These are phyloP conservation scores for Tuber indicum DNA, from an alignment of 495 filamentous ascomycete genomes.

Conservation along the genomic window DNA sequence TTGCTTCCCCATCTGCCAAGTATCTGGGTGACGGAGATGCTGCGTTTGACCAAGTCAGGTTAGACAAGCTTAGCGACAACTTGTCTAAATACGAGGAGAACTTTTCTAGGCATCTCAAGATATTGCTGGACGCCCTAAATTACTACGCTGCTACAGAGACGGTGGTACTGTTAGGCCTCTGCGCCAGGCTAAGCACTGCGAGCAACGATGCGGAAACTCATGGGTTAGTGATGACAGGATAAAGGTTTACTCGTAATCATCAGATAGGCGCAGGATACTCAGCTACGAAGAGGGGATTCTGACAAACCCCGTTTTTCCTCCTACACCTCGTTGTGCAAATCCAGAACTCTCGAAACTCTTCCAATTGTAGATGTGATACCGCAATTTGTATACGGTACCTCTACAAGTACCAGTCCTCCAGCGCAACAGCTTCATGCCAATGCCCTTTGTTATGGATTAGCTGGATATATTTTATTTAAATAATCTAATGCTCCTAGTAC, in stretches of 20 bases:
- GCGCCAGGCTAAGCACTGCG: slow-evolving; percentile 67
- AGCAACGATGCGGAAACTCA: slow-evolving; percentile 59
- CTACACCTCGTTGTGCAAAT: background rate
- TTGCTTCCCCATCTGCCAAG: slow-evolving; percentile 46
- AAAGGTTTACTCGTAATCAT: background rate
- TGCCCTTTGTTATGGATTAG: background rate
- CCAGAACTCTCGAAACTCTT: background rate
- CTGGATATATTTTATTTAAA: background rate
- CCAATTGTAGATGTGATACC: background rate
- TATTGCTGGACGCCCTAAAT: slow-evolving; percentile 85
- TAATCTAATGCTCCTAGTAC: background rate
- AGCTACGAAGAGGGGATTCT: background rate
- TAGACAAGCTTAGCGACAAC: slow-evolving; percentile 75
- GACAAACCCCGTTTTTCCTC: background rate
- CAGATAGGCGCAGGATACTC: background rate
- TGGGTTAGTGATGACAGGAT: slow-evolving; percentile 43
- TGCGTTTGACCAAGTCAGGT: slow-evolving; percentile 55
- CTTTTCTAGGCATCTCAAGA: slow-evolving; percentile 83
- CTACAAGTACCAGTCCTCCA: background rate
- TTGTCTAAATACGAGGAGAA: slow-evolving; percentile 84
- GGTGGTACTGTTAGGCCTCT: slow-evolving; percentile 81
- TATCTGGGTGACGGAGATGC: slow-evolving; percentile 42
- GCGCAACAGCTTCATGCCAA: no score
- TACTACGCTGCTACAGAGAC: slow-evolving; percentile 97
- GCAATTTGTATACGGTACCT: background rate